Conservation (phyloP, 176 grass and related monocot species). For the Microstegium vimineum region DNA sequence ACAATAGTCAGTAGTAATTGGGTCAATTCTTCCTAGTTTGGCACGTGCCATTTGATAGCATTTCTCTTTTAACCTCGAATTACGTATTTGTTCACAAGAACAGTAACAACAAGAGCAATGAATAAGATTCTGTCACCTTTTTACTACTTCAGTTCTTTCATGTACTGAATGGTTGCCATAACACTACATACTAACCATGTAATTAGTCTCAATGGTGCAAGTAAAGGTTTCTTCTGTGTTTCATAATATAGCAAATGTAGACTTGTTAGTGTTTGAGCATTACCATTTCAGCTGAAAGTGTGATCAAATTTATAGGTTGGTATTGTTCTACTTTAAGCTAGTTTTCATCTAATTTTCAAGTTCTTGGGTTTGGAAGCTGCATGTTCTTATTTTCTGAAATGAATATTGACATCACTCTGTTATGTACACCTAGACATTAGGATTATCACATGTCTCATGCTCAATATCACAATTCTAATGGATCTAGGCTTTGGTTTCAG, state of each 20-base stretch:
- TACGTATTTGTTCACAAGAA: neutral
- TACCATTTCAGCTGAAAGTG: neutral
- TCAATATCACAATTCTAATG: constrained; percentile 27
- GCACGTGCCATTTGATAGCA: neutral
- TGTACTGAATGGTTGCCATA: neutral
- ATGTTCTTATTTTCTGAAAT: constrained; percentile 7
- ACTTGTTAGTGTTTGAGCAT: neutral
- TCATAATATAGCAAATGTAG: neutral
- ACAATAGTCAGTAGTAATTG: neutral
- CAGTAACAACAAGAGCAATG: neutral
- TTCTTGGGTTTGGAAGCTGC: neutral
- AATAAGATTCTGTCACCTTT: neutral
- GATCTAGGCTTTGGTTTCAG: constrained; percentile 31
- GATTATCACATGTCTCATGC: neutral
- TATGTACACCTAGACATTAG: neutral
- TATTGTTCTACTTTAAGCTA: neutral
- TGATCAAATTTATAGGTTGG: neutral
- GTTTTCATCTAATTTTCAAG: neutral
- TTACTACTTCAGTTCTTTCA: neutral
- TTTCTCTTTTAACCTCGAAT: neutral
- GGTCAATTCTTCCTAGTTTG: neutral
- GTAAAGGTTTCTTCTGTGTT: constrained; percentile 14
- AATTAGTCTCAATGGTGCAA: neutral
- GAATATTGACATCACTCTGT: neutral
- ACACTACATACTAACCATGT: neutral